Conservation (phyloP, 169 alveolate genomes). For the Eimeria falciformis region DNA sequence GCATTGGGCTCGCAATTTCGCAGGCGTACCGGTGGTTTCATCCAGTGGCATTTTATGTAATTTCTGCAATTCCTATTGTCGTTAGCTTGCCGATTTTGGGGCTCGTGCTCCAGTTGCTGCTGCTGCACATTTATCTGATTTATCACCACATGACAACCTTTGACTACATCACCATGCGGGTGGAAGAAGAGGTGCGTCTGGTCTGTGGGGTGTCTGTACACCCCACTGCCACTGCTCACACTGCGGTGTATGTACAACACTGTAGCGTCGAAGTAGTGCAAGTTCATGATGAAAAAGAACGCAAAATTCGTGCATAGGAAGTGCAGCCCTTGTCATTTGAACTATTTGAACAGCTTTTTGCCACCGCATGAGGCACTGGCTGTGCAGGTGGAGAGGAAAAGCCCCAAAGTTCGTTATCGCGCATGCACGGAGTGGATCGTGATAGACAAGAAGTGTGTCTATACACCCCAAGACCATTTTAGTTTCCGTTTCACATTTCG, state of each 20-base stretch:
- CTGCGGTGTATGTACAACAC: background rate
- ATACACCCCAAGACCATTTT: background rate
- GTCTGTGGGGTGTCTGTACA: background rate
- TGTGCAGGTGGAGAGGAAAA: conserved; percentile 2
- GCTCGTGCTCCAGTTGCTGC: conserved; percentile 69
- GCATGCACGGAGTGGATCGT: conserved; percentile 68
- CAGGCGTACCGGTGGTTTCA: conserved; percentile 69
- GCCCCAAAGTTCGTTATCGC: background rate
- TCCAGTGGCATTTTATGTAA: conserved; percentile 16
- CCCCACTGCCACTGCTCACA: background rate
- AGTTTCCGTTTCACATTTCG: too few species aligned
- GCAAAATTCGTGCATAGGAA: too few species aligned
- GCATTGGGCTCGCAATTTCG: too few species aligned
- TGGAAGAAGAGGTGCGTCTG: conserved; percentile 71
- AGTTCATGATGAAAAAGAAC: too few species aligned
- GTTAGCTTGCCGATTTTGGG: conserved; percentile 45
- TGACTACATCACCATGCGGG: conserved; percentile 72
- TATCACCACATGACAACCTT: conserved; percentile 72
- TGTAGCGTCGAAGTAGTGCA: too few species aligned
- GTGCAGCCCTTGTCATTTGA: too few species aligned
- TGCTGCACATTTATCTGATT: conserved; percentile 67
- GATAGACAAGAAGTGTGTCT: conserved; percentile 26
- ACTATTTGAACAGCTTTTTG: too few species aligned
- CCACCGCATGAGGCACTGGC: background rate
- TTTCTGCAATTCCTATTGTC: conserved; percentile 13